Evolutionary conservation across 1,139 yeast species (phyloP), one percentile per base, ranked within the genome.

Genomic region (Yamadazyma mexicana): DNA sequence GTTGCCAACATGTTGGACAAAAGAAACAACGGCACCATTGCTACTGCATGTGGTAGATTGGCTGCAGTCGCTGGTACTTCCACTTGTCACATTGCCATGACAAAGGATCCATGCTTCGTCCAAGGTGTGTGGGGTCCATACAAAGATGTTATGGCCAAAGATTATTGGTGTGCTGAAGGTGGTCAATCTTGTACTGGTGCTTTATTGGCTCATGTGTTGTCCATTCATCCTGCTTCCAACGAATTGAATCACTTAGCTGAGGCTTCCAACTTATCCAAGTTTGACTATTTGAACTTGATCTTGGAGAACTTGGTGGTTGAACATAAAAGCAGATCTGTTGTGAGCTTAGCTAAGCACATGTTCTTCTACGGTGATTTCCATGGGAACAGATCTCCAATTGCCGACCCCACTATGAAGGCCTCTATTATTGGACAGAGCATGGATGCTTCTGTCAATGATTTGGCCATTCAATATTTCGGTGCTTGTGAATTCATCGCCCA

Each of bases 41-140:
- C 74, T 27, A 73, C 77, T 34, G 80, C 92, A 8, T 75, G 85
- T 51, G 95, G 95, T 46, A 77, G 98, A 54, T 71, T 92, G 51
- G 98, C 98, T 12, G 96, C 97, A 1, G 97, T 92, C 20, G 98
- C 98, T 0, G 98, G 98, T 45, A 92, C 98, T 5, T 89, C 97
- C 1, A 92, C 98, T 2, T 92, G 98, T 61, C 98, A 92, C 62
- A 80, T 92, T 53, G 91, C 89, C 44, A 76, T 91, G 77, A 85
- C 96, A 26, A 76, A 79, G 47, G 84, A 87, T 24, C 87, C 96
- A 0, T 79, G 88, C 36, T 91, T 92, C 60, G 98, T 92, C 11
- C 81, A 88, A 36, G 98, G 98, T 42, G 97, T 92, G 25, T 92
- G 98, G 98, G 98, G 98, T 16, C 98, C 98, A 3, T 92, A 92